Conservation (phyloP, 768 basidiomycete genomes). For the Mycena maculata region DNA sequence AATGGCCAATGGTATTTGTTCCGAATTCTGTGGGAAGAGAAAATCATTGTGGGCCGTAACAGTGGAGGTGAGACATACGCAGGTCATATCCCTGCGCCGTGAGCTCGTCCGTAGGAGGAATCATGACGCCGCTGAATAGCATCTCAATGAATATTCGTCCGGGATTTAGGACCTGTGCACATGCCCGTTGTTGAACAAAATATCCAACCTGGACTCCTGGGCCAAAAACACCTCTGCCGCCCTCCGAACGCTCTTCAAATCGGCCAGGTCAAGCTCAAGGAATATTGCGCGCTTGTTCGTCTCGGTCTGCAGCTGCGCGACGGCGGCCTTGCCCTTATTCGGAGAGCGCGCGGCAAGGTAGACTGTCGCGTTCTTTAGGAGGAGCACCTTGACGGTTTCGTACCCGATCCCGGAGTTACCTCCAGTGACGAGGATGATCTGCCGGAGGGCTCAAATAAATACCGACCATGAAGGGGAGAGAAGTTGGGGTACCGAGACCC, state of each 20-base stretch:
- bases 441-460: slow-evolving; percentile 1
- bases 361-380: slow-evolving; percentile 43
- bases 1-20: slow-evolving; percentile 48
- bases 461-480: slow-evolving; percentile 21
- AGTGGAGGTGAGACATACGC: slow-evolving; percentile 26
- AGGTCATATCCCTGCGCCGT: slow-evolving; percentile 53
- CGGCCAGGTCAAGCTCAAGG: slow-evolving; percentile 57
- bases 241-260: slow-evolving; percentile 49
- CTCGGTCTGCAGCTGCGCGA: slow-evolving; percentile 40
- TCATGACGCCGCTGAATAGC: slow-evolving; percentile 51
- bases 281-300: slow-evolving; percentile 32
- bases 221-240: slow-evolving; percentile 53
- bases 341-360: slow-evolving; percentile 45
- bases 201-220: slow-evolving; percentile 31
- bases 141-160: background rate
- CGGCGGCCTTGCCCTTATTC: slow-evolving; percentile 37
- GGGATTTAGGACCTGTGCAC: background rate
- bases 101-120: slow-evolving; percentile 41
- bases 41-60: background rate
- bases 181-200: slow-evolving; percentile 38
- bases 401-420: slow-evolving; percentile 39
- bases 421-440: slow-evolving; percentile 23
- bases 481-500: slow-evolving; percentile 28
- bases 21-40: slow-evolving; percentile 45
- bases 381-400: slow-evolving; percentile 42